These are phyloP conservation scores for Sisymbrium altissimum DNA, from an alignment of 345 rosid species.

Conservation along the genomic window DNA sequence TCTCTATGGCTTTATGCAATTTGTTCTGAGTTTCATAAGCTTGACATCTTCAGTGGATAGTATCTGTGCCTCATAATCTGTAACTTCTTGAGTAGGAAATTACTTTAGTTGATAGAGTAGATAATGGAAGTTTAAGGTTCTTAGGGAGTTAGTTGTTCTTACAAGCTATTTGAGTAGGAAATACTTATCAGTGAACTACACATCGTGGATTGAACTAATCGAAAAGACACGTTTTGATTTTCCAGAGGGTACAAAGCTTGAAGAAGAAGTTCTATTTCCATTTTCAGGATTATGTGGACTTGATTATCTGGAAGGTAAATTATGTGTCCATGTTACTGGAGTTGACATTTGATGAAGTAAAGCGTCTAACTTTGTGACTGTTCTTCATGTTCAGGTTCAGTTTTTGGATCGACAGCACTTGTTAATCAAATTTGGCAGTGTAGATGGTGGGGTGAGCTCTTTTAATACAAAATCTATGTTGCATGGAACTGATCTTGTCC, in stretches of 20 bases:
- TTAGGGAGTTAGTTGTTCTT: too few relatives aligned
- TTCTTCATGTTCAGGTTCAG: constrained; percentile 59
- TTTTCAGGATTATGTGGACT: constrained; percentile 90
- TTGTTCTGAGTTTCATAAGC: neutral
- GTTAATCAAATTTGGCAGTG: constrained; percentile 88
- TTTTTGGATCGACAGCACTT: constrained; percentile 94
- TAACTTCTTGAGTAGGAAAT: neutral
- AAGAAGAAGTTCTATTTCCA: constrained; percentile 94
- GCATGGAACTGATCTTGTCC: neutral
- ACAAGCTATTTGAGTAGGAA: too few relatives aligned
- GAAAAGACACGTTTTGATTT: constrained; percentile 14
- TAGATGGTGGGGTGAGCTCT: constrained; percentile 85
- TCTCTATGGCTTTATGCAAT: neutral
- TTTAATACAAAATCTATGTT: neutral
- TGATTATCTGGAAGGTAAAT: constrained; percentile 89
- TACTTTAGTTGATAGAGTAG: neutral
- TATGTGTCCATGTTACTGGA: neutral
- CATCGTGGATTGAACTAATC: constrained; percentile 25
- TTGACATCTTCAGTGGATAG: neutral
- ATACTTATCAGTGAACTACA: too few relatives aligned
- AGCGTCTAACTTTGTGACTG: neutral
- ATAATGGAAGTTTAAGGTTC: neutral
- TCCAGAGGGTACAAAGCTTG: constrained; percentile 74
- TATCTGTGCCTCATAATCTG: neutral
- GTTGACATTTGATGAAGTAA: neutral